A percentile compares a stretch with the other conserved stretches of the same genome.
Evolutionary conservation across 2,329 filamentous ascomycete species (phyloP).

Genomic region (Akanthomyces lecanii): DNA sequence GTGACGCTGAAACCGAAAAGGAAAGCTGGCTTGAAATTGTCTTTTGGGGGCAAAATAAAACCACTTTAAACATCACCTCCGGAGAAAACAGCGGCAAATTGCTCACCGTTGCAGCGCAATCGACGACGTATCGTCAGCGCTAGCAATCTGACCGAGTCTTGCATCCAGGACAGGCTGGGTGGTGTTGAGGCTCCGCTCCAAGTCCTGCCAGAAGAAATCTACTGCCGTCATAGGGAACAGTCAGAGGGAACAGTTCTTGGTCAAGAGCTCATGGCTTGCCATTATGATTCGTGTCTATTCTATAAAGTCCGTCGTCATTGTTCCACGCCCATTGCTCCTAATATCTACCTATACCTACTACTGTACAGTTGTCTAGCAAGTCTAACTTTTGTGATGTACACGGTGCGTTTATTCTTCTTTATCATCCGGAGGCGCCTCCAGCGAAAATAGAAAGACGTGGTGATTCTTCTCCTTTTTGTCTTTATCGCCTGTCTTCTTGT

Average conservation of each 20-base stretch:
- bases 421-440: slow-evolving; percentile 26
- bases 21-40: no score
- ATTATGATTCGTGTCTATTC: not conserved
- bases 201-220: not conserved
- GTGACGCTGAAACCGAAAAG: no score
- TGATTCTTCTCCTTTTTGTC: slow-evolving; percentile 24
- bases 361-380: not conserved
- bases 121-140: not conserved
- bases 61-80: no score
- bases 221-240: not conserved
- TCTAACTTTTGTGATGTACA: not conserved
- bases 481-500: slow-evolving; percentile 18
- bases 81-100: not conserved
- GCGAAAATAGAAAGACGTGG: slow-evolving; percentile 31
- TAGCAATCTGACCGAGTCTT: not conserved
- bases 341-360: not conserved
- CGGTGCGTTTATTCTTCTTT: not conserved
- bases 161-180: not conserved
- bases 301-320: not conserved
- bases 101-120: not conserved
- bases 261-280: not conserved
- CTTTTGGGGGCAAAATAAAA: no score
- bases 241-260: not conserved
- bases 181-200: not conserved
- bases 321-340: not conserved